phyloP scores from a whole-genome alignment of 2,329 filamentous ascomycete species.

The Ophiostoma montium region DNA sequence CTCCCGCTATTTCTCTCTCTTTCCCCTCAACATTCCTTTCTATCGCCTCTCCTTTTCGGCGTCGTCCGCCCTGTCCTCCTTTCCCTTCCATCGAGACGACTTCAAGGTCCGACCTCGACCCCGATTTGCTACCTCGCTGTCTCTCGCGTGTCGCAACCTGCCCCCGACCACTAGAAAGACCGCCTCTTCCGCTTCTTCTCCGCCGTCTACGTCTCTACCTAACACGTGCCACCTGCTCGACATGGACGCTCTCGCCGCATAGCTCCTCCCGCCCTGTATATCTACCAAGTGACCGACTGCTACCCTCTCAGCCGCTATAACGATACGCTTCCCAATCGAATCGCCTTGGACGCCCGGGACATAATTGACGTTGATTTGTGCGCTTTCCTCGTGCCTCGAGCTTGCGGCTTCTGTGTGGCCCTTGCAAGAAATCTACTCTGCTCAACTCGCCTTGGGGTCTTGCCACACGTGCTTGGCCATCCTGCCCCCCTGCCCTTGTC shows the following conservation, averaged over 20 bases:
- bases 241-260: background rate
- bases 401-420: no score
- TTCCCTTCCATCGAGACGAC: background rate
- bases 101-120: background rate
- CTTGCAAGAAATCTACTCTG: no score
- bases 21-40: background rate
- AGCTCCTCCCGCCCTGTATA: background rate
- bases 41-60: background rate
- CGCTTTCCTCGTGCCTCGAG: no score
- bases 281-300: background rate
- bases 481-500: no score
- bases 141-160: no score
- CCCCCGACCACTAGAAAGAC: background rate
- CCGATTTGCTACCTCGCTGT: no score
- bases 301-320: background rate
- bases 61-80: background rate
- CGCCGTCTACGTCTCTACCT: background rate
- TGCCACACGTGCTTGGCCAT: no score
- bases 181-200: background rate
- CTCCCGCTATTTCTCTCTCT: background rate
- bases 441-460: no score
- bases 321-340: background rate
- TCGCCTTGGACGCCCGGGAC: no score
- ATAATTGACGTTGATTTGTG: no score
- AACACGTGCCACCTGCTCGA: background rate